Evolutionary conservation across 179 eudicot genomes (phyloP), one percentile per base, ranked within the genome.

Genomic region (Spinacia oleracea): DNA sequence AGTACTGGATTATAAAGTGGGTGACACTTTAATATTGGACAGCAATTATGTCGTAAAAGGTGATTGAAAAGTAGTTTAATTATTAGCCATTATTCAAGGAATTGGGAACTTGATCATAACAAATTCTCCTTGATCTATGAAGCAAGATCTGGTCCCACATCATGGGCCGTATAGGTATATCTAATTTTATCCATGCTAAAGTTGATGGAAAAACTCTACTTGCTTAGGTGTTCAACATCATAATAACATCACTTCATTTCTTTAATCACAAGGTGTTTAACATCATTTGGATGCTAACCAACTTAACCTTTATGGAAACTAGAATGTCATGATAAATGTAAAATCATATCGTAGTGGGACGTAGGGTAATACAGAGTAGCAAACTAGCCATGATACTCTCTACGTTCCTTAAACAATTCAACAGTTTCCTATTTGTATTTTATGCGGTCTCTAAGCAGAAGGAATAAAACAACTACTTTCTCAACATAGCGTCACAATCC

Each of bases 1-100:
- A 38, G 12, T 18, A 40, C 9, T 65, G 48, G 31, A 42, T 43
- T 1, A 43, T 69, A 25, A 67, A 43, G 3, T 69, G 20, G 15
- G 64, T 31, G 20, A 21, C n/a, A 38, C 40, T 6, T 1, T 38
- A 0, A 38, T 45, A 70, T 70, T 38, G 74, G 56, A 29, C 74
- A 70, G 34, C 23, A 27, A 70, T 46, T 7, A 35, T 46, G 74
- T 70, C 56, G 32, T 34, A 45, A 70, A 69, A 70, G 42, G 23
- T 68, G 25, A 11, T 58, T 9, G 63, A 23, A 58, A 64, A 31
- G 2, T 32, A 14, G 8, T 65, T 32, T 70, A 27, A 35, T 46
- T 43, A 2, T 27, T 27, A 23, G 74, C 40, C 74, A 70, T 70
- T 15, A 45, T 71, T 71, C 42, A 71, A 71, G 73, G 73, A 15